Conservation (phyloP, 2,329 filamentous ascomycete genomes). For the Rhexocercosporidium sp. region DNA sequence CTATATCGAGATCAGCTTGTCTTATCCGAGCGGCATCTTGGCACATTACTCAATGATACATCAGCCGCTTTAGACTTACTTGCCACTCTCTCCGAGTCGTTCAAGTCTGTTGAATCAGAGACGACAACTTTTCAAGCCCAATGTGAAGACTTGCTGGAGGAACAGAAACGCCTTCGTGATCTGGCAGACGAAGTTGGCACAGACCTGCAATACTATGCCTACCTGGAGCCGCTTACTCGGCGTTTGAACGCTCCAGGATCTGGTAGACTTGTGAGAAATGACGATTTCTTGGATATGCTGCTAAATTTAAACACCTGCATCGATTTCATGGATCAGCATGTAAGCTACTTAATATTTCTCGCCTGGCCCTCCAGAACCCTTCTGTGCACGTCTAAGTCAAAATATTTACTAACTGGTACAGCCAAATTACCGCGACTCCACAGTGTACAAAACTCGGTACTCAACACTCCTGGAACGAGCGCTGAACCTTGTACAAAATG, state of each 20-base stretch:
- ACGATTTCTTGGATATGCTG: constrained; percentile 87
- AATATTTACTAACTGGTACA: constrained; percentile 42
- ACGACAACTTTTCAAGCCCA: constrained; percentile 92
- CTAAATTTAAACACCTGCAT: constrained; percentile 88
- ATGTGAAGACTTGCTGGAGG: constrained; percentile 84
- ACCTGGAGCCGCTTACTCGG: constrained; percentile 88
- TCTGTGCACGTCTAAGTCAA: constrained; percentile 25
- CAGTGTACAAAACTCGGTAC: constrained; percentile 87
- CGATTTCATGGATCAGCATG: constrained; percentile 88
- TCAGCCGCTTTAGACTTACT: constrained; percentile 77
- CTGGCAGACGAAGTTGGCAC: constrained; percentile 85
- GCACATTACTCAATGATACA: constrained; percentile 78
- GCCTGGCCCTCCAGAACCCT: neutral
- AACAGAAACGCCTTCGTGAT: constrained; percentile 78
- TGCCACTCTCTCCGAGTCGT: constrained; percentile 81
- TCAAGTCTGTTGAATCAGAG: constrained; percentile 85
- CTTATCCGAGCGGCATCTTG: constrained; percentile 81
- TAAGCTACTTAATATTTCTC: constrained; percentile 49
- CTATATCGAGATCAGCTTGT: constrained; percentile 82
- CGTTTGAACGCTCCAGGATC: constrained; percentile 92
- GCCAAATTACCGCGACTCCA: constrained; percentile 85
- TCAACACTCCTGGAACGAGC: constrained; percentile 76
- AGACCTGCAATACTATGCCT: constrained; percentile 93
- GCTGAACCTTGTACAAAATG: constrained; percentile 49
- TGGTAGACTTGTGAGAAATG: constrained; percentile 80